Evolutionary conservation across 2,329 filamentous ascomycete species (phyloP).

Genomic region (Cladosporium sp.): DNA sequence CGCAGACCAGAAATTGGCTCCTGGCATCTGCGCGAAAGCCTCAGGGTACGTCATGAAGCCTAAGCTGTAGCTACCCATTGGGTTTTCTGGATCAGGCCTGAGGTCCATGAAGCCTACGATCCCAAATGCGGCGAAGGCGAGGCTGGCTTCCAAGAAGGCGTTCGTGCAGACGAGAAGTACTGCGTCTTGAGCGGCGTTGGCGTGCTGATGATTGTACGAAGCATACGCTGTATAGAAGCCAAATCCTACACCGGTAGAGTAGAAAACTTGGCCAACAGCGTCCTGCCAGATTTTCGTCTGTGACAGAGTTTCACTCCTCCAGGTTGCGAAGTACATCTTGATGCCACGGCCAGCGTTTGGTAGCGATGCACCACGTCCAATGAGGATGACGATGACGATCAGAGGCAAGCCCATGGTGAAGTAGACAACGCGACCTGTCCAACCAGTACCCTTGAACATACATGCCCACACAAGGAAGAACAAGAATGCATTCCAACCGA

Average conservation of each 20-base stretch:
- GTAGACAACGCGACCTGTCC: slow-evolving; percentile 61
- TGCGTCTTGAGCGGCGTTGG: slow-evolving; percentile 61
- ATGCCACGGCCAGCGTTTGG: slow-evolving; percentile 56
- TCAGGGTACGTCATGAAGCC: slow-evolving; percentile 60
- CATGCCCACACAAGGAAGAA: slow-evolving; percentile 62
- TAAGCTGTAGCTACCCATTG: slow-evolving; percentile 56
- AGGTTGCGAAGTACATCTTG: slow-evolving; percentile 49
- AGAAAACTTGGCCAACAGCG: slow-evolving; percentile 61
- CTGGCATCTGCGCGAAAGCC: slow-evolving; percentile 58
- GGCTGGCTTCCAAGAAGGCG: slow-evolving; percentile 57
- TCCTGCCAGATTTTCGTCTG: slow-evolving; percentile 58
- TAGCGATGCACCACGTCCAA: slow-evolving; percentile 57
- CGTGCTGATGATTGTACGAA: slow-evolving; percentile 57
- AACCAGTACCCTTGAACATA: slow-evolving; percentile 59
- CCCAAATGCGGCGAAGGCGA: slow-evolving; percentile 54
- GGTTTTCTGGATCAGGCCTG: slow-evolving; percentile 46
- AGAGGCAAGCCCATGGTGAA: slow-evolving; percentile 63
- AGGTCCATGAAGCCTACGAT: slow-evolving; percentile 52
- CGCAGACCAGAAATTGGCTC: slow-evolving; percentile 58
- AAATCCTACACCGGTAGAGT: slow-evolving; percentile 60
- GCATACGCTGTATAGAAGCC: slow-evolving; percentile 61
- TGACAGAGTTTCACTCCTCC: slow-evolving; percentile 53
- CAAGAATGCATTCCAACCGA: slow-evolving; percentile 59
- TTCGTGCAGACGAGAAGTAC: slow-evolving; percentile 56
- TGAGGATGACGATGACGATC: slow-evolving; percentile 56